phyloP scores from a whole-genome alignment of 2,329 filamentous ascomycete genomes.

The Trichoderma aggressivum region DNA sequence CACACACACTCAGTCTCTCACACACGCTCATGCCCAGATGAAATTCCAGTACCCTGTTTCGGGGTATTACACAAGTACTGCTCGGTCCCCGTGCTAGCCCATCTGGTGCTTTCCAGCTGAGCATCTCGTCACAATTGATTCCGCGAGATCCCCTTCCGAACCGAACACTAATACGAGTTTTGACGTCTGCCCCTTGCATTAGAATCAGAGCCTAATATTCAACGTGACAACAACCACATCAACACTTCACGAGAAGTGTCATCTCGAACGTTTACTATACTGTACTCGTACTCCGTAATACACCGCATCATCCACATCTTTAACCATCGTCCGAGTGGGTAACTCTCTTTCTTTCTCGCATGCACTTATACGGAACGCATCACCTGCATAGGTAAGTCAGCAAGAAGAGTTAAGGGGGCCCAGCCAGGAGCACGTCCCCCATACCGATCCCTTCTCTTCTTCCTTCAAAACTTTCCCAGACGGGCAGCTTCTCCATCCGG shows the following conservation, averaged over 20 bases:
- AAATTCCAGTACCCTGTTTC: background rate
- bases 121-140: background rate
- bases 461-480: background rate
- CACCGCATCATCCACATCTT: background rate
- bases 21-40: background rate
- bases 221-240: background rate
- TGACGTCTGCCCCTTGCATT: conserved; percentile 5
- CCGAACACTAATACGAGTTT: conserved; percentile 14
- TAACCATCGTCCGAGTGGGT: background rate
- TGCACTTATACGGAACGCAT: background rate
- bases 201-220: background rate
- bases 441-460: conserved; percentile 3
- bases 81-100: background rate
- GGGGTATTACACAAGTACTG: background rate
- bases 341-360: background rate
- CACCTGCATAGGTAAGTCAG: conserved; percentile 11
- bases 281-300: background rate
- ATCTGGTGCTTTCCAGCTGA: background rate
- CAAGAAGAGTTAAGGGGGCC: background rate
- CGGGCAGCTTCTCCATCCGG: background rate
- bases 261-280: background rate
- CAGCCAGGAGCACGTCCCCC: conserved; percentile 6
- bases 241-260: background rate
- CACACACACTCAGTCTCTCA: background rate
- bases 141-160: background rate